Conservation (phyloP, 129 eudicot genomes). For the Solidago caesia region DNA sequence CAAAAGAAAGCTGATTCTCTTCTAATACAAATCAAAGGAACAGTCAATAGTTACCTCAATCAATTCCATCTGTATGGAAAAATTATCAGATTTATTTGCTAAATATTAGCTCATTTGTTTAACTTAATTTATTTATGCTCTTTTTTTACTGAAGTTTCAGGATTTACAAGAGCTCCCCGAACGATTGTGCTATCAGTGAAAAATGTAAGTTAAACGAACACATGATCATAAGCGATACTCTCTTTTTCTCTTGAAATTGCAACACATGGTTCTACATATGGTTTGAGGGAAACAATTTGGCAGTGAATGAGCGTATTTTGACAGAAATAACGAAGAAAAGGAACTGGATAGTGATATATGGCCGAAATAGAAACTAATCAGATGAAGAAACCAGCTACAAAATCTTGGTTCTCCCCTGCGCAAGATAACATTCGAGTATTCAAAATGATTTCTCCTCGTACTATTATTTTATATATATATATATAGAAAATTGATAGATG, state of each 20-base stretch:
- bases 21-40: slow-evolving; percentile 36
- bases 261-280: slow-evolving; percentile 14
- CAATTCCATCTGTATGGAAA: slow-evolving; percentile 51
- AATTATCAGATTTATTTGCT: background rate
- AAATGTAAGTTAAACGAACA: slow-evolving; percentile 19
- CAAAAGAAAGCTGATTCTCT: slow-evolving; percentile 42
- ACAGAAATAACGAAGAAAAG: too few species aligned
- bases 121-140: slow-evolving; percentile 14
- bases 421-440: too few species aligned
- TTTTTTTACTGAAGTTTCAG: slow-evolving; percentile 42
- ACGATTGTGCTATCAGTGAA: slow-evolving; percentile 9
- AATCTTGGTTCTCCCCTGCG: too few species aligned
- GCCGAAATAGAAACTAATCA: too few species aligned
- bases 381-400: too few species aligned
- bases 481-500: too few species aligned
- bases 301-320: too few species aligned
- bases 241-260: background rate
- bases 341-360: too few species aligned
- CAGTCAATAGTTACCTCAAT: slow-evolving; percentile 34
- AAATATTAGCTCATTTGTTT: background rate
- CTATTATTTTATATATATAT: too few species aligned
- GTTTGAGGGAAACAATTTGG: background rate
- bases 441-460: too few species aligned
- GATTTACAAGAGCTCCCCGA: slow-evolving; percentile 32
- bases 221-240: background rate